Percentiles rank a stretch among this genome's conserved stretches.
Conservation (phyloP, 2,329 filamentous ascomycete species). For the Scedosporium boydii region DNA sequence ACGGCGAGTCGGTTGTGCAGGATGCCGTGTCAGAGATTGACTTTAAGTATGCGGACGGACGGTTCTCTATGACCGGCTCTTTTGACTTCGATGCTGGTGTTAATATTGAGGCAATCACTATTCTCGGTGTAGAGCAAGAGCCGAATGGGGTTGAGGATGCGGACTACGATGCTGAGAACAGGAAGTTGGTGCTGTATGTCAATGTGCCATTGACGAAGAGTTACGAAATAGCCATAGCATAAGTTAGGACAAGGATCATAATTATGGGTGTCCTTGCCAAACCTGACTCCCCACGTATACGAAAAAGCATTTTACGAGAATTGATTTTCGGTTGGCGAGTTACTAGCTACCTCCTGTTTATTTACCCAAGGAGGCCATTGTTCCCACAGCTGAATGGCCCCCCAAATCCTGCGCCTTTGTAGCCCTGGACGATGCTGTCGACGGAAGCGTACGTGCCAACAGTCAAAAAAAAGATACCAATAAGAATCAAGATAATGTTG, state of each 20-base stretch:
- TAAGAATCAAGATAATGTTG: constrained; percentile 63
- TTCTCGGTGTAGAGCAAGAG: constrained; percentile 28
- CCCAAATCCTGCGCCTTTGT: not conserved
- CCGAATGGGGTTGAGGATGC: constrained; percentile 10
- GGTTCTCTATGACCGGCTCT: constrained; percentile 36
- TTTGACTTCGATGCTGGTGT: constrained; percentile 42
- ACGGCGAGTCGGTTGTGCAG: constrained; percentile 58
- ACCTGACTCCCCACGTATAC: too few relatives aligned
- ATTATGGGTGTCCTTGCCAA: too few relatives aligned
- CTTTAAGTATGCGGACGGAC: constrained; percentile 46
- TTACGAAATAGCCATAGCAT: constrained; percentile 1
- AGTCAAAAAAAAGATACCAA: constrained; percentile 72
- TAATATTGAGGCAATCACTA: constrained; percentile 35
- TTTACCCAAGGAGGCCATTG: not conserved
- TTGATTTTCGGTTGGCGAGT: not conserved
- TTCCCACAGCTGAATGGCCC: not conserved
- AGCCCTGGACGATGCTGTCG: constrained; percentile 51
- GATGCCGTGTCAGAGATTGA: constrained; percentile 41
- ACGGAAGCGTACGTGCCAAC: constrained; percentile 75
- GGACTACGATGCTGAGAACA: constrained; percentile 14
- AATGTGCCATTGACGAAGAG: constrained; percentile 14
- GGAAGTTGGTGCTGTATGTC: constrained; percentile 13
- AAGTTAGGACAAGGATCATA: not conserved
- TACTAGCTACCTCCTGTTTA: not conserved
- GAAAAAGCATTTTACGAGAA: too few relatives aligned